phyloP scores from a whole-genome alignment of 129 eudicot genomes.

The Calendula officinalis region DNA sequence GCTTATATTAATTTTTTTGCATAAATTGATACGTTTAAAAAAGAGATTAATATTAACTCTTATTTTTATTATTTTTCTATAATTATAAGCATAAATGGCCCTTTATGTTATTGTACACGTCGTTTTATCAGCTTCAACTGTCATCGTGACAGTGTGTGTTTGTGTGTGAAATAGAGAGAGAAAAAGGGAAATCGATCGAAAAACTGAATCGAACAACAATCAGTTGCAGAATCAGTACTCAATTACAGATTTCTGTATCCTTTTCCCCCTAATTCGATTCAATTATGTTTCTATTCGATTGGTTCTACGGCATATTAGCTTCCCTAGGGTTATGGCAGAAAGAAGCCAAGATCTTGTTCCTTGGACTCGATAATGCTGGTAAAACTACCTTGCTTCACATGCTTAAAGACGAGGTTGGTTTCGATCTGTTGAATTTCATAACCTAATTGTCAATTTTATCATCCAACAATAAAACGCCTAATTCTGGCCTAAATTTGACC shows the following conservation, averaged over 20 bases:
- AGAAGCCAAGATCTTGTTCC: conserved; percentile 25
- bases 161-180: not conserved
- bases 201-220: conserved; percentile 2
- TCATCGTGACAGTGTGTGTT: conserved; percentile 13
- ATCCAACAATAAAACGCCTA: not conserved
- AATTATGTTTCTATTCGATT: conserved; percentile 19
- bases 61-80: too few species aligned
- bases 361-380: conserved; percentile 25
- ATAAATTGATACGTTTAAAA: too few species aligned
- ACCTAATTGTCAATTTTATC: not conserved
- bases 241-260: not conserved
- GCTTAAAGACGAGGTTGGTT: conserved; percentile 21
- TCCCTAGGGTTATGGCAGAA: conserved; percentile 23
- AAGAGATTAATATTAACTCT: too few species aligned
- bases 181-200: not conserved
- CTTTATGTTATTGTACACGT: not conserved
- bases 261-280: not conserved
- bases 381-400: conserved; percentile 25
- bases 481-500: not conserved
- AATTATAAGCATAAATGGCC: not conserved
- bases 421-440: not conserved
- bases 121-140: conserved; percentile 3
- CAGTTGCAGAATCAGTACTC: conserved; percentile 6
- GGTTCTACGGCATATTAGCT: conserved; percentile 23
- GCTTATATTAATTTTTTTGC: too few species aligned